Conservation (phyloP, 805 yeast species). For the Ogataea allantospora region DNA sequence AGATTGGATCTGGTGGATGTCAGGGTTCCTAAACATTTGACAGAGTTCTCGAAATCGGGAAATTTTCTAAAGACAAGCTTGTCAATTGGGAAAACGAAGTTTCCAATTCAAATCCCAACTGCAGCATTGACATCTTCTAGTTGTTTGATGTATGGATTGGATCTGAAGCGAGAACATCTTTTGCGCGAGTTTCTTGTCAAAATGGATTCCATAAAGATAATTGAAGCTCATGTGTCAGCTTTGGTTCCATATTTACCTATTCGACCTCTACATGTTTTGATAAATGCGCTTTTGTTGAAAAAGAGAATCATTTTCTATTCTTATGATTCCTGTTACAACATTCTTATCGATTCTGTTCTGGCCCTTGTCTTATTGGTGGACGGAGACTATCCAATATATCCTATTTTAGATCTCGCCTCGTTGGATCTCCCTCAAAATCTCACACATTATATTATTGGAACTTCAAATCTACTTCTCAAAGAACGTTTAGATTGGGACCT, state of each 20-base stretch:
- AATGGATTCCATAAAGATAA: constrained; percentile 6
- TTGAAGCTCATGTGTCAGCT: constrained; percentile 4
- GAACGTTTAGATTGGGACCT: constrained; percentile 56
- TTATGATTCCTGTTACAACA: constrained; percentile 45
- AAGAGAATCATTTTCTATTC: constrained; percentile 39
- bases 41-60: constrained; percentile 20
- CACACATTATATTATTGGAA: constrained; percentile 55
- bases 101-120: constrained; percentile 34
- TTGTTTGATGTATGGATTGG: constrained; percentile 31
- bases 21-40: constrained; percentile 8
- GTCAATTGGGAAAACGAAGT: constrained; percentile 20
- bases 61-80: constrained; percentile 23
- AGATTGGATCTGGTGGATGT: constrained; percentile 21
- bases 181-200: constrained; percentile 22
- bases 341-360: constrained; percentile 44
- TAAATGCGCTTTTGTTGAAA: constrained; percentile 49
- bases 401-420: constrained; percentile 61
- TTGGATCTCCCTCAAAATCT: constrained; percentile 46
- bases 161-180: constrained; percentile 29
- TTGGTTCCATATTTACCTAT: constrained; percentile 24
- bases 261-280: constrained; percentile 38
- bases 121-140: constrained; percentile 28
- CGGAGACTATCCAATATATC: constrained; percentile 31
- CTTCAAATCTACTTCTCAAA: constrained; percentile 64
- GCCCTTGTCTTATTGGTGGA: constrained; percentile 41